phyloP scores from a whole-genome alignment of 2,329 filamentous ascomycete species.

The Neurospora sp. region DNA sequence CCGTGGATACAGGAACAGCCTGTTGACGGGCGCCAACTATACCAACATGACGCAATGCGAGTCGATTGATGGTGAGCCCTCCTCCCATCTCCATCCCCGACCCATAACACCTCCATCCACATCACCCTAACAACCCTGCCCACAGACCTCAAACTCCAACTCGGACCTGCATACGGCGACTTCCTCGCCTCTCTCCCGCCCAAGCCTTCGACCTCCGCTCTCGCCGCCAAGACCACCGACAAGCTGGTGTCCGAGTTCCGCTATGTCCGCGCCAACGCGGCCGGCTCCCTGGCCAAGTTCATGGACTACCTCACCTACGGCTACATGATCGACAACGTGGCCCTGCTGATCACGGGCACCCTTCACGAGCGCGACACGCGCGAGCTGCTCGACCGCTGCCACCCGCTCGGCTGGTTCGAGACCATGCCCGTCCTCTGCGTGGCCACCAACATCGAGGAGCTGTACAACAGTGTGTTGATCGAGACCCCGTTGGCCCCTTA shows the following conservation, averaged over 20 bases:
- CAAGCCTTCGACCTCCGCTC: slow-evolving; percentile 90
- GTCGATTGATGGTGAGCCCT: slow-evolving; percentile 73
- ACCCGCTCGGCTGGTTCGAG: slow-evolving; percentile 97
- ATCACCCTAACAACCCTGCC: slow-evolving; percentile 45
- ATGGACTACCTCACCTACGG: slow-evolving; percentile 98
- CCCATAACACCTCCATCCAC: not conserved
- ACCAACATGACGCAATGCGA: slow-evolving; percentile 96
- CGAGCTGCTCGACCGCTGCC: slow-evolving; percentile 89
- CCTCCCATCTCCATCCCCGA: slow-evolving; percentile 35
- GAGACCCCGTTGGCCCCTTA: slow-evolving; percentile 93
- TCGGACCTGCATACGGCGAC: slow-evolving; percentile 92
- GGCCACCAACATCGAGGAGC: slow-evolving; percentile 94
- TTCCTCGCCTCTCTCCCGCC: slow-evolving; percentile 89
- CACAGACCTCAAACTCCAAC: slow-evolving; percentile 85
- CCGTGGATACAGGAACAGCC: slow-evolving; percentile 88
- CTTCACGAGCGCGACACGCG: slow-evolving; percentile 95
- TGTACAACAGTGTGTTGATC: slow-evolving; percentile 96
- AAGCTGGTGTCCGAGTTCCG: slow-evolving; percentile 97
- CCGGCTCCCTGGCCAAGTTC: slow-evolving; percentile 83
- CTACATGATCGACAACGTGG: slow-evolving; percentile 99
- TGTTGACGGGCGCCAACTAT: slow-evolving; percentile 86
- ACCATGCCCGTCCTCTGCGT: slow-evolving; percentile 97
- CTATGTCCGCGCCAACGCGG: slow-evolving; percentile 89
- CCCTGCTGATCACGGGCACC: slow-evolving; percentile 93
- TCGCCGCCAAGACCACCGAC: slow-evolving; percentile 91